These are phyloP conservation scores for Zanthoxylum bungeanum DNA, from an alignment of 345 rosid genomes.

Conservation along the genomic window DNA sequence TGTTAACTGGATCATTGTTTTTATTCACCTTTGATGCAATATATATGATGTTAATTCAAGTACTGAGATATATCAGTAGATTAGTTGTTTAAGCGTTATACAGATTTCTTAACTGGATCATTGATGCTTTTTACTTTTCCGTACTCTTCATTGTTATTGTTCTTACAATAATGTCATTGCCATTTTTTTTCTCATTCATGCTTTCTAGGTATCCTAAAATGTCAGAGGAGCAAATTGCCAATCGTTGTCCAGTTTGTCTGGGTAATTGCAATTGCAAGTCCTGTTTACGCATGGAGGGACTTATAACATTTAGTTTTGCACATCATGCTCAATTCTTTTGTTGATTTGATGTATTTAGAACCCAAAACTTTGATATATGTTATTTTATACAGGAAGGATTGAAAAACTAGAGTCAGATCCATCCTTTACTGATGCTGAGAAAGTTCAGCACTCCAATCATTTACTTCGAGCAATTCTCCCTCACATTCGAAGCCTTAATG, in stretches of 20 bases:
- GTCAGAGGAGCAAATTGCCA: conserved; percentile 37
- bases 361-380: no score
- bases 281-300: no score
- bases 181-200: no score
- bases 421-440: conserved; percentile 8
- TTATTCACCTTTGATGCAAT: neutral
- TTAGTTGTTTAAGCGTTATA: neutral
- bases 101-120: no score
- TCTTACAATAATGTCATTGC: no score
- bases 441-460: conserved; percentile 22
- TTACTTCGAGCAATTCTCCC: conserved; percentile 34
- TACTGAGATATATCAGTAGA: neutral
- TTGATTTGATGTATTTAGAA: no score
- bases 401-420: conserved; percentile 15
- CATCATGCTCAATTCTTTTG: no score
- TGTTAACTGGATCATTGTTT: neutral
- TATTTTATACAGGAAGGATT: conserved; percentile 2
- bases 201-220: conserved; percentile 52
- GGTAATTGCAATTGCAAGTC: no score
- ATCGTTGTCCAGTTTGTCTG: conserved; percentile 47
- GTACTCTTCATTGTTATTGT: no score
- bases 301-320: no score
- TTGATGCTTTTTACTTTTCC: no score
- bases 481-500: conserved; percentile 21
- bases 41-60: neutral